Evolutionary conservation across 495 filamentous ascomycete species (phyloP), one percentile per base, ranked within the genome.

Genomic region (Xylaria longipes): DNA sequence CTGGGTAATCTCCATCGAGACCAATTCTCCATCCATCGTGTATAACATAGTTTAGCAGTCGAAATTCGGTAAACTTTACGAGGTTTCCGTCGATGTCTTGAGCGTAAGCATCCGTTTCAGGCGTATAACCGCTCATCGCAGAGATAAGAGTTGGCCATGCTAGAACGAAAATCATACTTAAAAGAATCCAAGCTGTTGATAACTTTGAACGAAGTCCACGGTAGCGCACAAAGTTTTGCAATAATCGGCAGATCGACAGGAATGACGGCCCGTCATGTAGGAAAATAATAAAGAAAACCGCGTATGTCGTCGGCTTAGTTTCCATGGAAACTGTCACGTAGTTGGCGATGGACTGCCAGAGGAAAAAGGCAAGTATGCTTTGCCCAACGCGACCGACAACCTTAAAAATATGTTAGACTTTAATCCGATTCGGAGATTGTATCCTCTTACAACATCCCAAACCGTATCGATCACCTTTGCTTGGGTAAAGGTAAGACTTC

Each of bases 51-150:
- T 29, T 25, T 27, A 73, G 43, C 2, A 65, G 29, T n/a, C 46
- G 7, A 39, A 76, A 76, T 5, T 70, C 61, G 0, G 31, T 37
- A 63, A 27, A 74, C 20, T 31, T 29, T 3, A 79, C 66, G 48
- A 76, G 56, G 50, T 68, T 73, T 14, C 50, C 65, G 29, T 69
- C 56, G 0, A 67, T 29, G 61, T 76, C 71, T 22, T 57, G n/a
- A 33, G 76, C 70, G 39, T 74, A 79, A 0, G 77, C 58, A 22
- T 48, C 27, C 29, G 33, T 46, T 37, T 66, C 63, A 9, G 72
- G 66, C 6, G 65, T 71, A 68, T 81, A 81, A 12, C 78, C 80
- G 9, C 75, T 80, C 77, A 80, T 80, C 1, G 80, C 77, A 43
- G 77, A 52, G 25, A 71, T 62, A 8, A 80, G 27, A 1, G 78